Evolutionary conservation across 1,139 yeast genomes (phyloP).

Genomic region (Yamadazyma dendronema): DNA sequence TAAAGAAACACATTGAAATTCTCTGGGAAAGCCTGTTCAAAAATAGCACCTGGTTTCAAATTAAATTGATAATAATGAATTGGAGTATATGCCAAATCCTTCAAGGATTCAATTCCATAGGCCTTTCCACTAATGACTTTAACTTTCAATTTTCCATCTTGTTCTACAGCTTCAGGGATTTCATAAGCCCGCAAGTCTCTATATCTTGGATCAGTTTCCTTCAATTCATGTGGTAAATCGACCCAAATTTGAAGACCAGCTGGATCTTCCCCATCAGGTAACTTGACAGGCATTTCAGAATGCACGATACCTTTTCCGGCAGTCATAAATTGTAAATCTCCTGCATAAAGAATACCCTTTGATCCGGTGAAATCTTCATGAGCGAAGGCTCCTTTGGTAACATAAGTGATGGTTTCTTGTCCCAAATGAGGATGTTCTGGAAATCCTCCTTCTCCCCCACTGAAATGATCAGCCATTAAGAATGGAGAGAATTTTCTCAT

Average conservation of each 20-base stretch:
- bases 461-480: constrained; percentile 79
- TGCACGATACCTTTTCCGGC: constrained; percentile 91
- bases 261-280: constrained; percentile 54
- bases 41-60: constrained; percentile 66
- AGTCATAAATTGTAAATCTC: constrained; percentile 93
- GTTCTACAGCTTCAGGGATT: constrained; percentile 62
- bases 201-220: constrained; percentile 73
- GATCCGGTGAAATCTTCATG: constrained; percentile 93
- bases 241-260: constrained; percentile 91
- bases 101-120: constrained; percentile 70
- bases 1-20: constrained; percentile 75
- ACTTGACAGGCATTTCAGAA: constrained; percentile 78
- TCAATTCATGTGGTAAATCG: constrained; percentile 71
- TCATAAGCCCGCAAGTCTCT: constrained; percentile 73
- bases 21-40: constrained; percentile 58
- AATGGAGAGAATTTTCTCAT: constrained; percentile 81
- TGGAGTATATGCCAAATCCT: constrained; percentile 84
- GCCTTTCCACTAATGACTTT: constrained; percentile 77
- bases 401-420: constrained; percentile 81
- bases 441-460: constrained; percentile 62
- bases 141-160: constrained; percentile 65
- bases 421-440: constrained; percentile 95
- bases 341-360: constrained; percentile 73
- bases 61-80: constrained; percentile 70
- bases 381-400: constrained; percentile 73